These are phyloP conservation scores for Colletotrichum lini DNA, from an alignment of 2,329 filamentous ascomycete species.

Conservation along the genomic window DNA sequence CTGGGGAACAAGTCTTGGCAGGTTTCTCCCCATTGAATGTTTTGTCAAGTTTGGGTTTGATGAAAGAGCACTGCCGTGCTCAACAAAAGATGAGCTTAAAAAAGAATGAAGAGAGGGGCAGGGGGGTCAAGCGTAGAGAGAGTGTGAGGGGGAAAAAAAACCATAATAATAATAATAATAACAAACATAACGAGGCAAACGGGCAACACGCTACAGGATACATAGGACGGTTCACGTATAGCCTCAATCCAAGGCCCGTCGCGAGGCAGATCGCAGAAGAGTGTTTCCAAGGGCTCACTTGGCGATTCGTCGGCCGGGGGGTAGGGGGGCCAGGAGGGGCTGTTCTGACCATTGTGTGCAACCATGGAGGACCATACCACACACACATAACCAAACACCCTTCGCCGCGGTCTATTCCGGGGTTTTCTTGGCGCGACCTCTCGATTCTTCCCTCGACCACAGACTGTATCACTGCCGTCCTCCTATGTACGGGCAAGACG, in stretches of 20 bases:
- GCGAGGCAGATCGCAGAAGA: conserved; percentile 31
- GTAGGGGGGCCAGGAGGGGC: not conserved
- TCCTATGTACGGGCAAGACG: conserved; percentile 28
- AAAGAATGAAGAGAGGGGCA: not conserved
- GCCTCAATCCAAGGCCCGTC: conserved; percentile 35
- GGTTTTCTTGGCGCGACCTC: conserved; percentile 33
- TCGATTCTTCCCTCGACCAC: not conserved
- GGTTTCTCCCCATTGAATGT: conserved; percentile 24
- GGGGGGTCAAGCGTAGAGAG: no score
- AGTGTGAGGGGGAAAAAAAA: not conserved
- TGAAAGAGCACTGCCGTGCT: not conserved
- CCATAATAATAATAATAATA: not conserved
- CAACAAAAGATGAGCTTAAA: not conserved
- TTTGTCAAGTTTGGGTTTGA: conserved; percentile 20
- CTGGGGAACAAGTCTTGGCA: conserved; percentile 30
- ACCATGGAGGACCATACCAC: conserved; percentile 14
- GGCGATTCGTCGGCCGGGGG: conserved; percentile 24
- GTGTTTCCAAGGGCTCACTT: conserved; percentile 39
- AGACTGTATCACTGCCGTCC: conserved; percentile 15
- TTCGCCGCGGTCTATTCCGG: conserved; percentile 38
- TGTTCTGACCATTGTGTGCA: conserved; percentile 16
- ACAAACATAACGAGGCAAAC: not conserved
- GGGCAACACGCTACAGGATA: conserved; percentile 1
- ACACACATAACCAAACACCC: conserved; percentile 19
- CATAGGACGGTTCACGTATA: conserved; percentile 23